Conservation (phyloP, 441 rosid genomes). For the Adansonia madagascariensis region DNA sequence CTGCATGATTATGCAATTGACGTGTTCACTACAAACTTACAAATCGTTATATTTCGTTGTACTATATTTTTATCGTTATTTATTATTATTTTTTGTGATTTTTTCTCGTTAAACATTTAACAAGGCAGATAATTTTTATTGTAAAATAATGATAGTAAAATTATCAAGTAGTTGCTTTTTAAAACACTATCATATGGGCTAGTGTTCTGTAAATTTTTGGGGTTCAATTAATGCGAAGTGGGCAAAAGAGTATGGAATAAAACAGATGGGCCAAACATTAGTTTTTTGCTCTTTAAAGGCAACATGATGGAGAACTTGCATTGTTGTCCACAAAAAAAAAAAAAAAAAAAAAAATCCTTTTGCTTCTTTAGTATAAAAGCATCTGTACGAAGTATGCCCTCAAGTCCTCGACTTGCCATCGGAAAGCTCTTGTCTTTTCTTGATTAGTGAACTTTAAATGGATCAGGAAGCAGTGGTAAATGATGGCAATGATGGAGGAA, state of each 20-base stretch:
- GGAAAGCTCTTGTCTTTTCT: not conserved
- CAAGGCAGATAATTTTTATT: too few relatives aligned
- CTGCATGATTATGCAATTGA: not conserved
- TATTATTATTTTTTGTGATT: too few relatives aligned
- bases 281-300: not conserved
- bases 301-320: not conserved
- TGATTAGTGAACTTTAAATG: not conserved
- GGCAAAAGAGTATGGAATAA: not conserved
- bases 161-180: too few relatives aligned
- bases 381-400: not conserved
- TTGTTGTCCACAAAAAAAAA: not conserved
- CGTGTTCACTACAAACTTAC: not conserved
- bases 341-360: not conserved
- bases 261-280: not conserved
- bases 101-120: too few relatives aligned
- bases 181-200: not conserved
- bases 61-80: too few relatives aligned
- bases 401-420: not conserved
- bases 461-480: conserved; percentile 17
- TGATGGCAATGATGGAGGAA: conserved; percentile 4
- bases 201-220: not conserved
- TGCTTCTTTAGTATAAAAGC: conserved; percentile 1
- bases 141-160: too few relatives aligned
- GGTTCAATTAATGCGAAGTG: not conserved
- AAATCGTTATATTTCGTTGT: too few relatives aligned